Conservation (phyloP, 768 basidiomycete genomes). For the Mycena filopes region DNA sequence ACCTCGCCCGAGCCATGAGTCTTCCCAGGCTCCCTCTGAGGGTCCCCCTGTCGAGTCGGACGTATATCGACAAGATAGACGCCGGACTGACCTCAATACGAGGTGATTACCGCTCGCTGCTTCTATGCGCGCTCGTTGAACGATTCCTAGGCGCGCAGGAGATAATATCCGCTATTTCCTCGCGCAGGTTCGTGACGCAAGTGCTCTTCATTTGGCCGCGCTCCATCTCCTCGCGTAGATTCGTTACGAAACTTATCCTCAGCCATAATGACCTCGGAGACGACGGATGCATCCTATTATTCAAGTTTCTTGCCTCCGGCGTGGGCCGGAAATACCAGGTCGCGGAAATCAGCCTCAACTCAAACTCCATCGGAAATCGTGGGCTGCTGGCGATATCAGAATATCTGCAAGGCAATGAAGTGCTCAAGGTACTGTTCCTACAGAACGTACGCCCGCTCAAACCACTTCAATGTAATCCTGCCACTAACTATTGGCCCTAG, state of each 20-base stretch:
- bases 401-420: slow-evolving; percentile 59
- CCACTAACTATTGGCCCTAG: slow-evolving; percentile 42
- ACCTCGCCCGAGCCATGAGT: too few species aligned
- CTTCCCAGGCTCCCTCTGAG: slow-evolving; percentile 5
- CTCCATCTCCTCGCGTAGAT: slow-evolving; percentile 55
- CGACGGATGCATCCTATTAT: slow-evolving; percentile 64
- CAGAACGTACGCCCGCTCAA: slow-evolving; percentile 73
- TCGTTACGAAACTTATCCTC: slow-evolving; percentile 63
- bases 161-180: slow-evolving; percentile 58
- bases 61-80: slow-evolving; percentile 43
- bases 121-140: not conserved
- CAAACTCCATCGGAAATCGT: slow-evolving; percentile 63
- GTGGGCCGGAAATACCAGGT: slow-evolving; percentile 58
- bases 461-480: too few species aligned
- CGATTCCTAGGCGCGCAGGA: slow-evolving; percentile 57
- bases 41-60: slow-evolving; percentile 21
- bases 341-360: slow-evolving; percentile 66
- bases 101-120: slow-evolving; percentile 31
- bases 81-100: slow-evolving; percentile 37
- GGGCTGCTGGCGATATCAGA: slow-evolving; percentile 64
- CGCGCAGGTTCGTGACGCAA: slow-evolving; percentile 59
- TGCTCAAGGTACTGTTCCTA: slow-evolving; percentile 62
- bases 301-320: slow-evolving; percentile 63
- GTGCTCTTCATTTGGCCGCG: too few species aligned
- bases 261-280: slow-evolving; percentile 68